A percentile compares a stretch with the other conserved stretches of the same genome.
Conservation (phyloP, 1,139 yeast species). For the Geotrichum siamense region DNA sequence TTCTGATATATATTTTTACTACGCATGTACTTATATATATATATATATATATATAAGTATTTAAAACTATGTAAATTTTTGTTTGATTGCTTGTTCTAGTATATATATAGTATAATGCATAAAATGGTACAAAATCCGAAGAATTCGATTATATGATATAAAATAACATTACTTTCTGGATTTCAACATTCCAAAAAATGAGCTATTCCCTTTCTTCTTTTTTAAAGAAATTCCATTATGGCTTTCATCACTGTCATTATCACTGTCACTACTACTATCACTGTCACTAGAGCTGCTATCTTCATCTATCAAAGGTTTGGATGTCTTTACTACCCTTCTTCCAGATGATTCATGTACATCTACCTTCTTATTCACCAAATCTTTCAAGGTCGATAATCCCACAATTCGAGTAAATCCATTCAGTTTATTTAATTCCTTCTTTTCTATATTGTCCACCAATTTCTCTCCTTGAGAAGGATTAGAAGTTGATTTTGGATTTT, state of each 20-base stretch:
- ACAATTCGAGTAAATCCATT: conserved; percentile 6
- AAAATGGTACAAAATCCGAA: too few relatives aligned
- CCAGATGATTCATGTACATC: conserved; percentile 13
- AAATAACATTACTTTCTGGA: not conserved
- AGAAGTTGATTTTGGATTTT: not conserved
- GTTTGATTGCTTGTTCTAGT: too few relatives aligned
- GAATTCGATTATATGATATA: too few relatives aligned
- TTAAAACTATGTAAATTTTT: too few relatives aligned
- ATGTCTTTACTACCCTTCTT: not conserved
- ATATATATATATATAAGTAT: too few relatives aligned
- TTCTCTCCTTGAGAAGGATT: not conserved
- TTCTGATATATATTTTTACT: too few relatives aligned
- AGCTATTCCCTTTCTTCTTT: conserved; percentile 10
- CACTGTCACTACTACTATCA: conserved; percentile 4
- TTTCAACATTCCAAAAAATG: conserved; percentile 13
- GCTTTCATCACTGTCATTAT: conserved; percentile 5
- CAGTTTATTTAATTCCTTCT: too few relatives aligned
- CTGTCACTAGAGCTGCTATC: conserved; percentile 4
- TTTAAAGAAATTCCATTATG: conserved; percentile 2
- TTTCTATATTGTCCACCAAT: too few relatives aligned
- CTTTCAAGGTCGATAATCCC: conserved; percentile 11
- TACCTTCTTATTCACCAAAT: conserved; percentile 9
- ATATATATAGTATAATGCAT: too few relatives aligned
- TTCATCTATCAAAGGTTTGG: conserved; percentile 1
- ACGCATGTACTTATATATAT: too few relatives aligned